Conservation (phyloP, 257 asterid species). For the Parsonsia alboflavescens region DNA sequence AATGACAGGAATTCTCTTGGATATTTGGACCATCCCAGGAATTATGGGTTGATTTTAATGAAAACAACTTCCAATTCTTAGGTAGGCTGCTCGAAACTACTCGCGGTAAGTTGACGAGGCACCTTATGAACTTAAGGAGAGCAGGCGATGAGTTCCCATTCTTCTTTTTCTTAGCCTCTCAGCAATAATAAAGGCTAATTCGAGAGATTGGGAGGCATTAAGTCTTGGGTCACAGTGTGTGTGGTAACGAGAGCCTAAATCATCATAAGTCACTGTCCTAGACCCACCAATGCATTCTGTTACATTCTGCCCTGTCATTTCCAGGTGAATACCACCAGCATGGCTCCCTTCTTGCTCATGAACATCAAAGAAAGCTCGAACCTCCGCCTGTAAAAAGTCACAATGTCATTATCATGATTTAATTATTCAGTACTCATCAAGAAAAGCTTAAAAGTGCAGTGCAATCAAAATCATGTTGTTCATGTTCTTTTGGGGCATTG, state of each 20-base stretch:
- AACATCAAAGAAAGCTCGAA: slow-evolving; percentile 84
- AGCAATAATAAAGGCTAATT: slow-evolving; percentile 62
- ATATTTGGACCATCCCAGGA: not conserved
- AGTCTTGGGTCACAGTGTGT: slow-evolving; percentile 80
- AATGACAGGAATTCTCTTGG: not conserved
- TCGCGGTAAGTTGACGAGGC: not conserved
- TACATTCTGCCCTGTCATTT: slow-evolving; percentile 87
- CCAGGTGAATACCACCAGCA: slow-evolving; percentile 81
- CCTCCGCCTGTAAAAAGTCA: slow-evolving; percentile 46
- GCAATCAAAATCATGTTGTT: not conserved
- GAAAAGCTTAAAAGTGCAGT: not conserved
- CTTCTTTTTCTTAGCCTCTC: slow-evolving; percentile 67
- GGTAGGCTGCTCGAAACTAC: slow-evolving; percentile 2
- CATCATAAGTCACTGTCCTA: slow-evolving; percentile 66
- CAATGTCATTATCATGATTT: not conserved
- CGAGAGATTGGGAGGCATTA: slow-evolving; percentile 84
- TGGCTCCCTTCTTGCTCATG: slow-evolving; percentile 90
- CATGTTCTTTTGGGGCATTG: not conserved
- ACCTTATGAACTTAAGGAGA: slow-evolving; percentile 20
- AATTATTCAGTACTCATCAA: not conserved
- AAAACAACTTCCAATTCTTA: not conserved
- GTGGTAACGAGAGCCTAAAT: slow-evolving; percentile 76
- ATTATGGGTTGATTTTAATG: not conserved
- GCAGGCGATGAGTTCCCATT: slow-evolving; percentile 42
- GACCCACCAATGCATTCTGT: slow-evolving; percentile 88